Base-by-base conservation (phyloP, 352 stramenopile species). In the Phytophthora sansomeana region DNA sequence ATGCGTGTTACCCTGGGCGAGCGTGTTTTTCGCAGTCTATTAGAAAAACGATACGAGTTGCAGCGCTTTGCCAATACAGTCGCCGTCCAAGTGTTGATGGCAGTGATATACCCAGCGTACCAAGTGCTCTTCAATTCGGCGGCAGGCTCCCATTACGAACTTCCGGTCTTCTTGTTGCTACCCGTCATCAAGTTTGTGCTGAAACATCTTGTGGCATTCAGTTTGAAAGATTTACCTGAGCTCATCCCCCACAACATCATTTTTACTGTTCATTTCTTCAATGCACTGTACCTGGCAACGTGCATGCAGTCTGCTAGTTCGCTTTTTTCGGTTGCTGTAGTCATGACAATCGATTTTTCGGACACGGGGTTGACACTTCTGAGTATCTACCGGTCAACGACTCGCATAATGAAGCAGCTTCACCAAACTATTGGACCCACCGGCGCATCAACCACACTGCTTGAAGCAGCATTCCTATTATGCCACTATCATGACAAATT, bases 211-310 rank as follows among this genome's bases (percentile, higher is more conserved):
- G 57, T 74, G 5, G 29, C 64, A 0, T 39, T 65, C 11, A 62
- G 36, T 19, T 24, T 65, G 14, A 29, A 29, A 4, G 58, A 71
- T 19, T 4, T 72, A 2, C 49, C 44, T 1, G 69, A 77, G 14
- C n/a, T 64, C 5, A 66, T 74, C 14, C 69, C 69, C 0, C 48
- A 63, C 3, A 56, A 66, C 16, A 63, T 70, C 10, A 64, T 77
- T 28, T 74, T 77, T 24, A 71, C 63, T 1, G 54, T 71, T 24
- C 48, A 71, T 24, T 70, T 74, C 29, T 77, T 77, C 64, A 74
- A 77, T 29, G 55, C 69, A 1, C 28, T 74, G 4, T 74, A 74
- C 24, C 29, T 77, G 14, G 64, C 64, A 11, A 67, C 58, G 0
- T 58, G 35, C 32, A 74, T 74, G 69, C 69, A 74, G 38, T 60